Evolutionary conservation across 192 early-diverging fungal species (phyloP), one percentile per base, ranked within the genome.

Genomic region (Coemansia sp.): DNA sequence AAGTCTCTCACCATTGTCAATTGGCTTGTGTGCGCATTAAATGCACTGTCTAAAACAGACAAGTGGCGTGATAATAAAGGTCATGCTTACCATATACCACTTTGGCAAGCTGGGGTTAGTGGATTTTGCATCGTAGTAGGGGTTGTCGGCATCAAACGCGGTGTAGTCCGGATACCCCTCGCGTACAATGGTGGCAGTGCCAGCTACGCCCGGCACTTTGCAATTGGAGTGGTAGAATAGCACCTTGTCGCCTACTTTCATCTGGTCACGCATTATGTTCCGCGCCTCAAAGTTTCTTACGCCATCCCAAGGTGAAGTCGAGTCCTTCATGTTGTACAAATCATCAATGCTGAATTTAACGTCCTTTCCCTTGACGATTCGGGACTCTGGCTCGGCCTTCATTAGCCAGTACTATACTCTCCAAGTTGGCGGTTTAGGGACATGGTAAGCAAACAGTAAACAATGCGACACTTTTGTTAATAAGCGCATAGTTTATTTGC

Each of bases 151-250:
- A 48, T 95, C 90, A 56, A 86, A 91, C 0, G 91, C 91, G 4
- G 89, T 91, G 75, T 76, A 68, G 29, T 95, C 93, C 0, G 88
- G 87, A 65, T 88, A 92, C 0, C 82, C 87, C 43, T 88, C 86
- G 52, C 81, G 71, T 12, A 72, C 80, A 58, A 95, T 48, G 57
- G 71, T 57, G 3, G 71, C 82, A 14, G 87, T 67, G 26, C 93
- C 93, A 10, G 89, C 90, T n/a, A 95, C 81, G 1, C 93, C 93
- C 4, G 93, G 91, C 1, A 52, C 48, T 42, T 90, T 91, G 75
- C 91, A 92, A 63, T 92, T 95, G 9, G 90, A 92, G 58, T 93
- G 91, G 74, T 95, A 95, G 60, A 91, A 95, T 1, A 95, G 67
- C 18, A 85, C 81, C 9, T 80, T 58, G 43, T 91, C 88, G 10